phyloP scores from a whole-genome alignment of 352 stramenopile species.

The Phytophthora lateralis region DNA sequence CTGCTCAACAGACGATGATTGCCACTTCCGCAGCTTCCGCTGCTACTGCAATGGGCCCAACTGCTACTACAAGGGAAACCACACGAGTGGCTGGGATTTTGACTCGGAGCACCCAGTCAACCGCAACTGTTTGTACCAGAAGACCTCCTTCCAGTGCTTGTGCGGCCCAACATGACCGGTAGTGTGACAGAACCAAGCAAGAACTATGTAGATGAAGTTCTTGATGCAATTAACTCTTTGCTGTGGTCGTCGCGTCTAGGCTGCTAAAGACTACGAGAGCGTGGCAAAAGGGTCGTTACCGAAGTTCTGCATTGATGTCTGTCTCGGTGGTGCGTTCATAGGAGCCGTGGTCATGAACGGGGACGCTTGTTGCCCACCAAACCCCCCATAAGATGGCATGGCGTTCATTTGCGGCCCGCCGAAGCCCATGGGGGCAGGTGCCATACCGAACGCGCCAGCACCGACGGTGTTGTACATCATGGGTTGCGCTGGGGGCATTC shows the following conservation, averaged over 20 bases:
- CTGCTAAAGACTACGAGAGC: slow-evolving; percentile 43
- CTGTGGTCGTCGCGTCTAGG: neutral
- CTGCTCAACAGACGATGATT: slow-evolving; percentile 76
- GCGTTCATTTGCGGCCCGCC: slow-evolving; percentile 22
- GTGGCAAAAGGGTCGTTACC: slow-evolving; percentile 63
- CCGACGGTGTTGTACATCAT: slow-evolving; percentile 46
- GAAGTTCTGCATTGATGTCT: slow-evolving; percentile 33
- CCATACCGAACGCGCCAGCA: slow-evolving; percentile 31
- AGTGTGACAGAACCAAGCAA: neutral
- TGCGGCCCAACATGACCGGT: slow-evolving; percentile 66
- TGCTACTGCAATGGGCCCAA: slow-evolving; percentile 74
- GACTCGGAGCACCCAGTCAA: slow-evolving; percentile 75
- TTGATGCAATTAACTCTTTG: slow-evolving; percentile 19
- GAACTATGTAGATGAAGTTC: neutral
- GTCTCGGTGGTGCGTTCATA: slow-evolving; percentile 29
- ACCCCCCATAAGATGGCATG: slow-evolving; percentile 24
- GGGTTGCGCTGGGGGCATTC: slow-evolving; percentile 35
- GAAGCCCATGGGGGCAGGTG: slow-evolving; percentile 25
- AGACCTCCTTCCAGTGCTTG: slow-evolving; percentile 62
- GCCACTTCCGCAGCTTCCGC: slow-evolving; percentile 66
- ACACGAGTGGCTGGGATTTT: slow-evolving; percentile 50
- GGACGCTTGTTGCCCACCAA: slow-evolving; percentile 33
- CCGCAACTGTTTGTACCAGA: slow-evolving; percentile 76
- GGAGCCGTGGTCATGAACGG: slow-evolving; percentile 49
- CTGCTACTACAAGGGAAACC: slow-evolving; percentile 72